Base-by-base conservation (phyloP, 2,329 filamentous ascomycete genomes). In the Diaporthe vexans region DNA sequence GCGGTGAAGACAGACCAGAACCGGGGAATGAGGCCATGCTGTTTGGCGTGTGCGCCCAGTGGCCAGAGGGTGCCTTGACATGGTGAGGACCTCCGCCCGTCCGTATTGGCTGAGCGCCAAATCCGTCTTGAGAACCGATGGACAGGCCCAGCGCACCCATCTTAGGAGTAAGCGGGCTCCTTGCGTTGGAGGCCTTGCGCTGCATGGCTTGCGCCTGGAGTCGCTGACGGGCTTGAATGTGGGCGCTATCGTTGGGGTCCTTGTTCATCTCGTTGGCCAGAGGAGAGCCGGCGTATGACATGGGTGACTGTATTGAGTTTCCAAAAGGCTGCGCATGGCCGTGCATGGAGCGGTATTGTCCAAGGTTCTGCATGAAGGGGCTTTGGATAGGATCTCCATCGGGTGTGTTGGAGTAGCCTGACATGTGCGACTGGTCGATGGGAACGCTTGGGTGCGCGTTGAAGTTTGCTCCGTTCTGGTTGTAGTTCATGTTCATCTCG, bases 361-460 rank as follows among this genome's bases (percentile, higher is more conserved):
- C 88, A 86, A 95, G 97, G 80, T 90, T 92, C 78, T 93, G 91
- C 56, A 94, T 90, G 80, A 95, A 98, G 0, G 96, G 96, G 79
- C 95, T 98, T 80, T 97, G 94, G 75, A 98, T 96, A 8, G 96
- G 95, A 71, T 95, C 93, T 70, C 95, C 95, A 76, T 98, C 96
- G 4, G 96, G 95, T 2, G 95, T 98, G 82, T 94, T 94, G 26
- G 96, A 98, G 83, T 94, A 98, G 76, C 94, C 91, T 80, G 94
- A 93, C 80, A 95, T 91, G 74, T 93, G 92, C 63, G 89, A 86
- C 75, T 92, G 90, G 77, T 94, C 92, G 79, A 93, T 89, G 75
- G 91, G 89, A 51, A 93, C 83, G 46, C 86, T 87, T 74, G 93
- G 91, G 74, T 93, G 88, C 5, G 84, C 81, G 5, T 79, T 78